Percentiles rank a stretch among this genome's conserved stretches.
phyloP scores from a whole-genome alignment of 495 filamentous ascomycete species.

The Neurospora hispaniola region DNA sequence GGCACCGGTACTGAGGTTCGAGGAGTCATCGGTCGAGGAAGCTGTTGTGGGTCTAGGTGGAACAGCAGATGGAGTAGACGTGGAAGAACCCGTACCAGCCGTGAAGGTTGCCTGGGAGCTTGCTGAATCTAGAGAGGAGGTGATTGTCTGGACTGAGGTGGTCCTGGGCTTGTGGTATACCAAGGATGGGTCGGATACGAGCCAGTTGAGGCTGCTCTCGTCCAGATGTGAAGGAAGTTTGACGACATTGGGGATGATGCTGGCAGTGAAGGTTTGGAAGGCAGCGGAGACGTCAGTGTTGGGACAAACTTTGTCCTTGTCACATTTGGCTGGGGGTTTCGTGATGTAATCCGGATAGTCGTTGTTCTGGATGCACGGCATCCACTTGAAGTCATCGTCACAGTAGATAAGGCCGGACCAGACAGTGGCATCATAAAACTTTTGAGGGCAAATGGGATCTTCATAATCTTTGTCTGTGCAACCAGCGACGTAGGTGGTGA shows the following conservation, averaged over 20 bases:
- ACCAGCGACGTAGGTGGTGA: conserved; percentile 24
- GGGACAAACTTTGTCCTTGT: not conserved
- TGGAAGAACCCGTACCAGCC: not conserved
- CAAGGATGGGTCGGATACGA: not conserved
- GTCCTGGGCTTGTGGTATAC: not conserved
- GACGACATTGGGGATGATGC: not conserved
- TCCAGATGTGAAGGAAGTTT: not conserved
- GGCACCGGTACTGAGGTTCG: not conserved
- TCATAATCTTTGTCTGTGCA: conserved; percentile 19
- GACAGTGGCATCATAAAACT: conserved; percentile 1
- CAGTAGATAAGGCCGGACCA: not conserved
- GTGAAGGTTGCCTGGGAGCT: not conserved
- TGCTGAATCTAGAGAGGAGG: not conserved
- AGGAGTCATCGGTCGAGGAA: not conserved
- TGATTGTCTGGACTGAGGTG: not conserved
- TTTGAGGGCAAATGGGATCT: conserved; percentile 12
- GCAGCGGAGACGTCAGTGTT: not conserved
- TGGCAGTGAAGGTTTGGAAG: not conserved
- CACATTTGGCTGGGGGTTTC: not conserved
- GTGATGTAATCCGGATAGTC: not conserved
- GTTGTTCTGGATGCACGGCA: not conserved
- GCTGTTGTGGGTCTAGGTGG: not conserved
- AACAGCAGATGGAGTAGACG: not conserved
- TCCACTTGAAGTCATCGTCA: not conserved
- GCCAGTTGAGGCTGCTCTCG: not conserved